These are phyloP conservation scores for Corymbia citriodora DNA, from an alignment of 441 rosid species.

Conservation along the genomic window DNA sequence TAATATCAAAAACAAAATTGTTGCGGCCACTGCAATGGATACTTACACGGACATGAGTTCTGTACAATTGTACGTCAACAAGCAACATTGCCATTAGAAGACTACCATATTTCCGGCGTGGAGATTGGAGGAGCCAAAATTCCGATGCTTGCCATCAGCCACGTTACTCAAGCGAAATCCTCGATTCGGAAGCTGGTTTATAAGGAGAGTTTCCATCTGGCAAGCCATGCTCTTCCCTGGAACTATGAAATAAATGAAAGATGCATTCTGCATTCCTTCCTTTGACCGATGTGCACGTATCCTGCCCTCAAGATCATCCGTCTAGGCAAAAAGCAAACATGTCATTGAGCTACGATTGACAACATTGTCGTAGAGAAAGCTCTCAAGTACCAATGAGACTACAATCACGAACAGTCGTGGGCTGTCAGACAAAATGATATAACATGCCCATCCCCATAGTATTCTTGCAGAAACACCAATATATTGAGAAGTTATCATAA, in stretches of 20 bases:
- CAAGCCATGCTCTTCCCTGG: conserved; percentile 94
- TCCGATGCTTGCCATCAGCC: conserved; percentile 91
- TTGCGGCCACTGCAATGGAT: conserved; percentile 31
- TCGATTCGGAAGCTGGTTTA: conserved; percentile 69
- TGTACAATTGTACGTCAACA: not conserved
- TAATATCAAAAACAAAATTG: conserved; percentile 39
- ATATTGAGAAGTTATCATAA: not conserved
- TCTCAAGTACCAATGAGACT: not conserved
- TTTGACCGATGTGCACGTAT: conserved; percentile 63
- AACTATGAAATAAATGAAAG: conserved; percentile 72
- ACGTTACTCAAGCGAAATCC: conserved; percentile 67
- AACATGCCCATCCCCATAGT: not conserved
- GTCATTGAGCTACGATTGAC: not conserved
- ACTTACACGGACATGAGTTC: not conserved
- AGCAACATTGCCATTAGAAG: conserved; percentile 1
- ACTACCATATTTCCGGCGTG: conserved; percentile 27
- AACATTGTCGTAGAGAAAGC: not conserved
- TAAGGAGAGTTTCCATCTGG: conserved; percentile 93
- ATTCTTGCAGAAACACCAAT: not conserved
- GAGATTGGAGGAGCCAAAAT: conserved; percentile 58
- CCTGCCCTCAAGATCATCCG: conserved; percentile 93
- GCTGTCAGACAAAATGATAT: not conserved
- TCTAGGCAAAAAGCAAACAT: conserved; percentile 19
- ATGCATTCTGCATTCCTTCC: conserved; percentile 68
- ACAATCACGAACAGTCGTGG: not conserved